Evolutionary conservation across 2,329 filamentous ascomycete species (phyloP).

Genomic region (Fusarium tjaetaba): DNA sequence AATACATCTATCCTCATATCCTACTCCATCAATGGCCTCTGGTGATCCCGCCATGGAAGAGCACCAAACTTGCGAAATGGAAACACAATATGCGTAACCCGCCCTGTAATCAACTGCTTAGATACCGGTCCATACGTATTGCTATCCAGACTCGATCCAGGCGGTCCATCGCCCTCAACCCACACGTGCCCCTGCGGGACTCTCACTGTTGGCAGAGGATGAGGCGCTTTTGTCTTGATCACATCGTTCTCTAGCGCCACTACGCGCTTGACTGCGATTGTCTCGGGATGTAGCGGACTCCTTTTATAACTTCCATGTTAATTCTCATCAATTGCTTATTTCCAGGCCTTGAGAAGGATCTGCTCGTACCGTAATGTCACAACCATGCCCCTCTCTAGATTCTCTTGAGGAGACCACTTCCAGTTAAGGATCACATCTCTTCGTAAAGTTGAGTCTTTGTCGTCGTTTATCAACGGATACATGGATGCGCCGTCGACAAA

Average conservation of each 20-base stretch:
- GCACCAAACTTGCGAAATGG: slow-evolving; percentile 69
- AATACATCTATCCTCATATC: neutral
- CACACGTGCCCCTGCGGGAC: slow-evolving; percentile 90
- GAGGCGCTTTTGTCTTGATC: slow-evolving; percentile 72
- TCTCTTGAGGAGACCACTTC: slow-evolving; percentile 67
- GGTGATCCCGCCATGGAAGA: slow-evolving; percentile 67
- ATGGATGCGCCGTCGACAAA: slow-evolving; percentile 73
- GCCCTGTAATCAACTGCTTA: slow-evolving; percentile 77
- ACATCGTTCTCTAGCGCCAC: slow-evolving; percentile 83
- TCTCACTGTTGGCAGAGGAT: slow-evolving; percentile 63
- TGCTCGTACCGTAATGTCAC: slow-evolving; percentile 72
- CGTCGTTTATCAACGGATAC: slow-evolving; percentile 79
- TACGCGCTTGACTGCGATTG: slow-evolving; percentile 81
- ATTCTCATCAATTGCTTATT: neutral
- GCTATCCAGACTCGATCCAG: slow-evolving; percentile 79
- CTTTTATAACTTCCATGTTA: slow-evolving; percentile 52
- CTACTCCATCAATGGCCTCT: slow-evolving; percentile 41
- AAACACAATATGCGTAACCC: slow-evolving; percentile 76
- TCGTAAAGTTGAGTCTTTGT: slow-evolving; percentile 65
- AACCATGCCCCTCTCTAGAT: slow-evolving; percentile 76
- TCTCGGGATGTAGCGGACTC: slow-evolving; percentile 76
- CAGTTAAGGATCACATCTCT: slow-evolving; percentile 67
- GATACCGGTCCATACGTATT: slow-evolving; percentile 90
- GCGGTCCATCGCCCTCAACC: slow-evolving; percentile 90
- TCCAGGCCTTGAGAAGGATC: neutral